Evolutionary conservation across 129 eudicot genomes (phyloP), one percentile per base, ranked within the genome.

Genomic region (Erigeron canadensis): DNA sequence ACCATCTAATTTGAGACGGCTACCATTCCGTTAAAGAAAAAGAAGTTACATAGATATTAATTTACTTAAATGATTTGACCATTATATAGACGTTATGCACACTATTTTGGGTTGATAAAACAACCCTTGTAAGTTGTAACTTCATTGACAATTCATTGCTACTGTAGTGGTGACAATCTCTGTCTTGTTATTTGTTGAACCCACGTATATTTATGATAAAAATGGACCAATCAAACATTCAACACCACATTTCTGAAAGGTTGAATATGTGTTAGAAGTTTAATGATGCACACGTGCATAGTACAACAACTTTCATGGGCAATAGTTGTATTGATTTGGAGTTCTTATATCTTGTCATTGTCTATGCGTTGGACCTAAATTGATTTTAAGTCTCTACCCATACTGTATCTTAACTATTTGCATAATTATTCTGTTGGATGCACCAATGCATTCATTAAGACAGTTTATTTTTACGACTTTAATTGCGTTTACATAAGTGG

Each of bases 241-340:
- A 64, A 64, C 64, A 74, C 79, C 79, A 74, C 67, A 75, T 21
- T 28, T 75, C 41, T 75, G 48, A 75, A 65, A 41, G 73, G 79
- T 65, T 53, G 79, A 37, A 55, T 75, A 43, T 7, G 8, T 9
- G 45, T 68, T 67, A 8, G 3, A 51, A 37, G 77, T 75, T 66
- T 75, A 75, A 75, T 66, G 80, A 67, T 75, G 50, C 80, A 75
- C 80, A 75, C 80, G 80, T 75, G 80, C 80, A 57, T 75, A 10
- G 79, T 75, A 75, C 79, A 75, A 75, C 73, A 66, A 46, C 73
- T 57, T 75, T 67, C 73, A 75, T 75, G 74, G 74, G 74, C 72
- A 65, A 28, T 43, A 8, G 28, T 71, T 58, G 67, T 71, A 55
- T 75, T 75, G 67, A 66, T 55, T 65, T 66, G 67, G 67, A 66